A percentile compares a stretch with the other conserved stretches of the same genome.
phyloP scores from a whole-genome alignment of 495 filamentous ascomycete genomes.

The Podospora anserina region DNA sequence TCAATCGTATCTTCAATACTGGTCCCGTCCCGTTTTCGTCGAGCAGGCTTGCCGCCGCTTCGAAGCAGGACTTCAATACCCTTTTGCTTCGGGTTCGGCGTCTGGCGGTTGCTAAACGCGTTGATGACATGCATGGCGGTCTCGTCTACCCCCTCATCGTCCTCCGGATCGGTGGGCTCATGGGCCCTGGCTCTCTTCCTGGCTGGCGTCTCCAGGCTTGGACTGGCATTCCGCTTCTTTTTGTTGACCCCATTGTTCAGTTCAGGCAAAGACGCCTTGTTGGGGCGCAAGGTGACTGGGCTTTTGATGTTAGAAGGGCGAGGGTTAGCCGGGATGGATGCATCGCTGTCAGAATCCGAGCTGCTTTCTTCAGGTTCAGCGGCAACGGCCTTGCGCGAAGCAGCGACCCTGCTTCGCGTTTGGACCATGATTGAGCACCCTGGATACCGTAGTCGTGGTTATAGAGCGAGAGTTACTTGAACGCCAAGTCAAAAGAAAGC shows the following conservation, averaged over 20 bases:
- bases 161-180: not conserved
- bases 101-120: not conserved
- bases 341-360: not conserved
- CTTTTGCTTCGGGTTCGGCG: not conserved
- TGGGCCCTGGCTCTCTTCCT: not conserved
- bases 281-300: not conserved
- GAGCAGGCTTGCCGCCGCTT: not conserved
- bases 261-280: not conserved
- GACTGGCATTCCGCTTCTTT: not conserved
- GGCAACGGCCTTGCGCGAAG: not conserved
- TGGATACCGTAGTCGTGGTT: not conserved
- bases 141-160: not conserved
- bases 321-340: not conserved
- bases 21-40: not conserved
- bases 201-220: not conserved
- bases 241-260: not conserved
- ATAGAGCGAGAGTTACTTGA: not conserved
- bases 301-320: not conserved
- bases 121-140: not conserved
- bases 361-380: not conserved
- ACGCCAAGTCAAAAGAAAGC: too few species aligned
- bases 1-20: not conserved
- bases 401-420: constrained; percentile 1
- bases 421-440: not conserved
- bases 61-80: not conserved